These are phyloP conservation scores for Coemansia sp. DNA, from an alignment of 192 early-diverging fungal genomes.

Conservation along the genomic window DNA sequence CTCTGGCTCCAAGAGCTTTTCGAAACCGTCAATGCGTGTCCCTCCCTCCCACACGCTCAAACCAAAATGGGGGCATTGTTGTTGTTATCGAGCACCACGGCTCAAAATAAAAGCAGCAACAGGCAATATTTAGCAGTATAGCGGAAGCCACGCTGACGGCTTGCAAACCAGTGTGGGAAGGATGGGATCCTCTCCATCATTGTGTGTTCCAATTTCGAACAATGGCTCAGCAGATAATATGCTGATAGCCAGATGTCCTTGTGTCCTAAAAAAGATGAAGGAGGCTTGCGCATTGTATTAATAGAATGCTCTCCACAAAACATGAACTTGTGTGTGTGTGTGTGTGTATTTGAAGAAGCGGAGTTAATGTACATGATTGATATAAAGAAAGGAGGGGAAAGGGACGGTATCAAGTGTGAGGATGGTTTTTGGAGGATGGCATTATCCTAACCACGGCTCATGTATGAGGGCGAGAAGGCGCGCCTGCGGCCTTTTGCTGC, in stretches of 20 bases:
- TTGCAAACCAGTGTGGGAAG: neutral
- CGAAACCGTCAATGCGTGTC: neutral
- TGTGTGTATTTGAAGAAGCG: neutral
- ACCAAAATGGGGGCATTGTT: neutral
- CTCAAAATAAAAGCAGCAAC: neutral
- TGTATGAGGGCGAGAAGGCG: neutral
- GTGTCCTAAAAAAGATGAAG: neutral
- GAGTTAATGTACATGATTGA: constrained; percentile 19
- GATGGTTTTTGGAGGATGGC: neutral
- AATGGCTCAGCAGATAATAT: too few relatives aligned
- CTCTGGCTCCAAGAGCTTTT: neutral
- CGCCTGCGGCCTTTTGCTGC: constrained; percentile 3
- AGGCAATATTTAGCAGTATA: neutral
- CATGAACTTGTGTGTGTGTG: neutral
- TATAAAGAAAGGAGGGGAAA: constrained; percentile 3
- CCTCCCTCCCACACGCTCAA: neutral
- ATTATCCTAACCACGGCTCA: neutral
- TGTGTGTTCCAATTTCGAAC: neutral
- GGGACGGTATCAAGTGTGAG: neutral
- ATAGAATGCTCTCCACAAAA: neutral
- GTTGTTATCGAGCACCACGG: neutral
- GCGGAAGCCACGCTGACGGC: neutral
- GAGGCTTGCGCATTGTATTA: constrained; percentile 2
- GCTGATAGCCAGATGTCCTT: neutral
- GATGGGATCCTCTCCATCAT: neutral